Conservation (phyloP, 2,329 filamentous ascomycete species). For the Penicillium janthinellum region DNA sequence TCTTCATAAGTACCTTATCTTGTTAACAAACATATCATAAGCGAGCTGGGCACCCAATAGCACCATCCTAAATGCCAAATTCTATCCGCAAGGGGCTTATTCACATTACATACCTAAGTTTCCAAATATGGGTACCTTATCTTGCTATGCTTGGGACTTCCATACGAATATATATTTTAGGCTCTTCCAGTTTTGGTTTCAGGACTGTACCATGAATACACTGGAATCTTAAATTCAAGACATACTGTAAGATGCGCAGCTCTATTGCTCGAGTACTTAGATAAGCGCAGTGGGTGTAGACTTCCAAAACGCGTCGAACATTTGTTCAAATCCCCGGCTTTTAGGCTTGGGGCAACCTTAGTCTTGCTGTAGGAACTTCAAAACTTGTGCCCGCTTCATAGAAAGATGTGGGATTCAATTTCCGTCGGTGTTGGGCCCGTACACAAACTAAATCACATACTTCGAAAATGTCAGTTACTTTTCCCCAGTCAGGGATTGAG, state of each 20-base stretch:
- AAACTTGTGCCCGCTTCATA: neutral
- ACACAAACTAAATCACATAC: neutral
- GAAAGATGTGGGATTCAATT: neutral
- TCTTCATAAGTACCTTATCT: neutral
- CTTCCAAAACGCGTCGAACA: no score
- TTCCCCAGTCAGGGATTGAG: neutral
- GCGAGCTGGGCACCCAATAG: neutral
- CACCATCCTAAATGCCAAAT: no score
- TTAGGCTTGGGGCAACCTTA: neutral
- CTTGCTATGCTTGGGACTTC: no score
- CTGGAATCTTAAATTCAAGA: no score
- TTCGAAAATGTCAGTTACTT: neutral
- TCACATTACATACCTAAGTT: neutral
- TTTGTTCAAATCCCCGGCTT: neutral
- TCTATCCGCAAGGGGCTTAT: neutral
- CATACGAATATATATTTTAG: no score
- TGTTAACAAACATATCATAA: neutral
- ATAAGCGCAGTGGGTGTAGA: no score
- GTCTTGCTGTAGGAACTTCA: neutral
- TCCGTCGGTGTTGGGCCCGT: neutral
- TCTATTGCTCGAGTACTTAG: no score
- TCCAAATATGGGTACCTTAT: neutral
- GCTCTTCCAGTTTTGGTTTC: no score
- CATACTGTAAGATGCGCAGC: no score
- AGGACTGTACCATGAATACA: no score